Conservation (phyloP, 1,284 basidiomycete genomes). For the Heterobasidion occidentale region DNA sequence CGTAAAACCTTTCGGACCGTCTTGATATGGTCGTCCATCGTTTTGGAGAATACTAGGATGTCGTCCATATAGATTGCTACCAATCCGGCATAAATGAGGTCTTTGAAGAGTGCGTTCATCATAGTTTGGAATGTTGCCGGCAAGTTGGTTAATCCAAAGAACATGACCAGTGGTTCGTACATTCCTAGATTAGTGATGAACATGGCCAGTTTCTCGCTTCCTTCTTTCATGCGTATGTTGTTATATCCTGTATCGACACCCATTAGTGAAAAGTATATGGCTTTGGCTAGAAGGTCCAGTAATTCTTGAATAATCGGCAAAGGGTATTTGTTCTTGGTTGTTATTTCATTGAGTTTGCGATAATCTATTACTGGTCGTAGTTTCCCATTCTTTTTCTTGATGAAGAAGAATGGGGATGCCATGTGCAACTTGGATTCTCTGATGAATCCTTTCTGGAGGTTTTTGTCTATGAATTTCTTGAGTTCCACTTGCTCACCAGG, state of each 20-base stretch:
- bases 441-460: too few relatives aligned
- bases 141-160: background rate
- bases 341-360: slow-evolving; percentile 10
- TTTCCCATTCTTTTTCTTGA: background rate
- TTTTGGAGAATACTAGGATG: background rate
- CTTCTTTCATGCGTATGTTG: background rate
- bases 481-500: too few relatives aligned
- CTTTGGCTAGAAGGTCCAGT: slow-evolving; percentile 1
- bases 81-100: background rate
- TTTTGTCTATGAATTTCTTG: too few relatives aligned
- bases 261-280: slow-evolving; percentile 7
- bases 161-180: background rate
- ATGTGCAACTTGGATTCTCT: too few relatives aligned
- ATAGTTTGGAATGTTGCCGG: background rate
- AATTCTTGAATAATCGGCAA: slow-evolving; percentile 4
- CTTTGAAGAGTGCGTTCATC: background rate
- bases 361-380: slow-evolving; percentile 8
- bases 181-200: background rate
- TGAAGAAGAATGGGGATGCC: background rate
- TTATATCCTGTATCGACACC: slow-evolving; percentile 7
- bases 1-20: background rate
- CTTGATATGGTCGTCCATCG: background rate
- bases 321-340: slow-evolving; percentile 4
- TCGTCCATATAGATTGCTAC: background rate
- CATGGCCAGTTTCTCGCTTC: background rate